Evolutionary conservation across 805 yeast species (phyloP).

Genomic region (Wickerhamiella dianesei): DNA sequence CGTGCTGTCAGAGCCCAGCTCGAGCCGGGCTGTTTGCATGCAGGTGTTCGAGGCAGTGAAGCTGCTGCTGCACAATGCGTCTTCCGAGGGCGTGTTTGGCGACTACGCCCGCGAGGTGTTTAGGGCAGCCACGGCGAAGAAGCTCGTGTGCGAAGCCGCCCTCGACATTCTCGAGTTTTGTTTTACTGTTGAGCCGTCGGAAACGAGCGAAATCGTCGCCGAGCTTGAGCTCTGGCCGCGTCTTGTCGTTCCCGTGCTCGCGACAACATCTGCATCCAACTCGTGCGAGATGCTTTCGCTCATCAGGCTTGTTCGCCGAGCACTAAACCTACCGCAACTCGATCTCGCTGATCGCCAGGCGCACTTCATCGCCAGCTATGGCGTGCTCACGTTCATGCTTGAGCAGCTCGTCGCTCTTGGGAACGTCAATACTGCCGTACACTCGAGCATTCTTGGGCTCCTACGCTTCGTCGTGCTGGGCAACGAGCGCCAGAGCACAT

Average conservation of each 20-base stretch:
- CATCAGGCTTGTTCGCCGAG: neutral
- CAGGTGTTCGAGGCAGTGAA: conserved; percentile 78
- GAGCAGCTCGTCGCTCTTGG: conserved; percentile 36
- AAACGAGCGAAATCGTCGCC: neutral
- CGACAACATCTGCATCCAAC: neutral
- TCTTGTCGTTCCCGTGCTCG: neutral
- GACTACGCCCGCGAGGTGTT: conserved; percentile 27
- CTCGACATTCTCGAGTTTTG: neutral
- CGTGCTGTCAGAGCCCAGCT: no score
- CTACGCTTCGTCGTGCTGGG: conserved; percentile 10
- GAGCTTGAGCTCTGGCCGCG: neutral
- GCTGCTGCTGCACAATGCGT: conserved; percentile 48
- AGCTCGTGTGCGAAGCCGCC: conserved; percentile 31
- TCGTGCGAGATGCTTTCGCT: neutral
- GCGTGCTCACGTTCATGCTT: conserved; percentile 39
- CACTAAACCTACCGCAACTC: neutral
- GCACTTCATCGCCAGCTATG: conserved; percentile 38
- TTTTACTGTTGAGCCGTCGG: neutral
- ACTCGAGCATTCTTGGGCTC: conserved; percentile 64
- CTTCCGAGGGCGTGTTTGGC: conserved; percentile 44
- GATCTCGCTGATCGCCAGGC: conserved; percentile 4
- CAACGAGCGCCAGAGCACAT: neutral
- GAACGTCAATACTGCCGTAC: conserved; percentile 46
- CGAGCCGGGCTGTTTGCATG: neutral
- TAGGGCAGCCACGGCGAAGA: conserved; percentile 12